These are phyloP conservation scores for Diaporthe helianthi DNA, from an alignment of 2,329 filamentous ascomycete genomes.

Conservation along the genomic window DNA sequence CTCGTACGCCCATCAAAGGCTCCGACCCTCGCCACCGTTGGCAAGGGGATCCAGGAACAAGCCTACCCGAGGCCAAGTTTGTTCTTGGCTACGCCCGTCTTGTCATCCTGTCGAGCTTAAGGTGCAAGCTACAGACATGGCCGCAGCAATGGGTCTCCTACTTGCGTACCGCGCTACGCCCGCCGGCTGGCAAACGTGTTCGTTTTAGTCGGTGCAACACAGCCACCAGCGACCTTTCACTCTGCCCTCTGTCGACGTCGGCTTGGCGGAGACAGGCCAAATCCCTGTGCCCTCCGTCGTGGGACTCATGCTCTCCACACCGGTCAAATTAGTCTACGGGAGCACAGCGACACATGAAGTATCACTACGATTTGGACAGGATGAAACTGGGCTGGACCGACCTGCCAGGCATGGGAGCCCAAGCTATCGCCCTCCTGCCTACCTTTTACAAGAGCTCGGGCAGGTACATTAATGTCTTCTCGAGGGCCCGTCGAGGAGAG, in stretches of 20 bases:
- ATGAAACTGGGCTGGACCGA: neutral
- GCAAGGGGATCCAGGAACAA: neutral
- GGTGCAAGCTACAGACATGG: neutral
- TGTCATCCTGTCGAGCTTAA: neutral
- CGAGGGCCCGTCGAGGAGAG: neutral
- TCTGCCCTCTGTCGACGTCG: neutral
- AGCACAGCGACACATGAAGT: neutral
- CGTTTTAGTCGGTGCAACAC: constrained; percentile 1
- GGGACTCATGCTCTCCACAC: neutral
- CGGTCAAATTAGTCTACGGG: neutral
- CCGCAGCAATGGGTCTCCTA: neutral
- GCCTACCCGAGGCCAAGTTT: neutral
- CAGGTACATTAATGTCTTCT: neutral
- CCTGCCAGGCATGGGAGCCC: neutral
- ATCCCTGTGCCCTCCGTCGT: neutral
- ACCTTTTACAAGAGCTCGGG: neutral
- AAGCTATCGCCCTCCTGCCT: neutral
- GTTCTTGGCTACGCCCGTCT: neutral
- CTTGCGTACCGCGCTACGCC: constrained; percentile 6
- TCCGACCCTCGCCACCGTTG: neutral
- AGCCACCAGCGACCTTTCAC: neutral
- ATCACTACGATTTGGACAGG: neutral
- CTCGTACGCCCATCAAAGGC: neutral
- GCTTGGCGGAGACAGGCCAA: constrained; percentile 4
- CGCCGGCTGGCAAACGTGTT: neutral